Conservation (phyloP, 2,329 filamentous ascomycete species). For the Penicillium hordei region DNA sequence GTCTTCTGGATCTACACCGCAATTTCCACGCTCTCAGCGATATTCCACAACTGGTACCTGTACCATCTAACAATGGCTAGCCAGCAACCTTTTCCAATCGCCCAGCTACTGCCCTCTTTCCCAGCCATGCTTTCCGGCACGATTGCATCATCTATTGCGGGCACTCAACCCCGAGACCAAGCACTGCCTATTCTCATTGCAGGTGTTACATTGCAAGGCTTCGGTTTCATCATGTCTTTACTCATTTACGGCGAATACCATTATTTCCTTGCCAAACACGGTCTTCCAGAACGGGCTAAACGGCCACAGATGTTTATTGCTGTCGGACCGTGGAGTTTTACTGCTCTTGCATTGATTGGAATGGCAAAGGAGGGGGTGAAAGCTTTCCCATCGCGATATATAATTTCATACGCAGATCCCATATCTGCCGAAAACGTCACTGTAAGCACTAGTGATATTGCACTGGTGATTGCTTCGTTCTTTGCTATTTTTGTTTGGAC, state of each 20-base stretch:
- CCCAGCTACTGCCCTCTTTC: slow-evolving; percentile 3
- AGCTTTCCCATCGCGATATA: slow-evolving; percentile 26
- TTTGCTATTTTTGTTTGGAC: slow-evolving; percentile 50
- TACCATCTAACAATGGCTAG: background rate
- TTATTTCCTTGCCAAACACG: slow-evolving; percentile 43
- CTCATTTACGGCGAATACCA: slow-evolving; percentile 48
- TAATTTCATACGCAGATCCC: slow-evolving; percentile 23
- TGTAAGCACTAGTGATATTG: slow-evolving; percentile 31
- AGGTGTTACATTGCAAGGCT: slow-evolving; percentile 46
- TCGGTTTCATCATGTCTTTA: slow-evolving; percentile 48
- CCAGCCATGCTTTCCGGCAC: slow-evolving; percentile 41
- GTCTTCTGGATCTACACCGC: slow-evolving; percentile 67
- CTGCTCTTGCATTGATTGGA: slow-evolving; percentile 48
- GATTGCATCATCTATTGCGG: slow-evolving; percentile 36
- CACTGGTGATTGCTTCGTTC: slow-evolving; percentile 43
- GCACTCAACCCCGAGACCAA: slow-evolving; percentile 30
- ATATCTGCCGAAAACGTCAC: background rate
- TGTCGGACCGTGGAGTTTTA: slow-evolving; percentile 50
- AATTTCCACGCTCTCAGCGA: slow-evolving; percentile 34
- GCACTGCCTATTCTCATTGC: slow-evolving; percentile 46
- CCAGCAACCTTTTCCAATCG: background rate
- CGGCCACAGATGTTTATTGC: slow-evolving; percentile 55
- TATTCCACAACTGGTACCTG: slow-evolving; percentile 1
- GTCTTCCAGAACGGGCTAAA: slow-evolving; percentile 43
- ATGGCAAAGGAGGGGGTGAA: slow-evolving; percentile 45